Conservation (phyloP, 2,329 filamentous ascomycete species). For the Emericellopsis cladophorae region DNA sequence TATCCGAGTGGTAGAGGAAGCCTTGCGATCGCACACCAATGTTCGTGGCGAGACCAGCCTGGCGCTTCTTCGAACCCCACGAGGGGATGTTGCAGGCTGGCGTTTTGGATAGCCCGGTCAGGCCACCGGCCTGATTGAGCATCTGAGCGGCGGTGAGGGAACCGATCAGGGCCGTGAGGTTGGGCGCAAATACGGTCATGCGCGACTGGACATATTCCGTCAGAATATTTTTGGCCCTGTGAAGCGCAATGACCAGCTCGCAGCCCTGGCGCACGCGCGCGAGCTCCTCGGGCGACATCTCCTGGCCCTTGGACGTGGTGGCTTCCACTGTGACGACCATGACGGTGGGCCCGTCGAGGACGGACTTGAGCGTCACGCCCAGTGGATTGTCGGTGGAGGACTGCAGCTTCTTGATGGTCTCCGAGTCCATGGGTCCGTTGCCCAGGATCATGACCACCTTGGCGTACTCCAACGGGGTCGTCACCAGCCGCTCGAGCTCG, state of each 20-base stretch:
- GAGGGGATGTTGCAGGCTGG: slow-evolving; percentile 88
- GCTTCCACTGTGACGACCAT: slow-evolving; percentile 97
- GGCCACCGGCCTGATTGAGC: slow-evolving; percentile 85
- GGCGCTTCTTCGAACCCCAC: slow-evolving; percentile 79
- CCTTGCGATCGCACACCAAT: slow-evolving; percentile 84
- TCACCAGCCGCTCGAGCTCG: slow-evolving; percentile 79
- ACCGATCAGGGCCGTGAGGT: slow-evolving; percentile 80
- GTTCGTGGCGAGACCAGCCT: slow-evolving; percentile 81
- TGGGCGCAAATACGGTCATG: slow-evolving; percentile 93
- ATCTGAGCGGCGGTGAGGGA: slow-evolving; percentile 89
- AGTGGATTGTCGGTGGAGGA: slow-evolving; percentile 68
- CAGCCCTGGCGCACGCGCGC: slow-evolving; percentile 65
- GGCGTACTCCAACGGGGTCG: slow-evolving; percentile 87
- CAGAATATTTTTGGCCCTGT: slow-evolving; percentile 73
- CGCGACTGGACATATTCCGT: slow-evolving; percentile 93
- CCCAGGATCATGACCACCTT: slow-evolving; percentile 89
- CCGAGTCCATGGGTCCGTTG: slow-evolving; percentile 75
- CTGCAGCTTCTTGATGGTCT: slow-evolving; percentile 69
- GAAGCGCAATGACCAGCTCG: slow-evolving; percentile 76
- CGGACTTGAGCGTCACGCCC: slow-evolving; percentile 59
- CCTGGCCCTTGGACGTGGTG: slow-evolving; percentile 72
- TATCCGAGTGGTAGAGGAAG: slow-evolving; percentile 82
- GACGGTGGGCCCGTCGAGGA: slow-evolving; percentile 77
- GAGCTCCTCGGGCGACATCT: slow-evolving; percentile 65
- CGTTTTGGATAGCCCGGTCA: slow-evolving; percentile 80